Percentiles rank a stretch among this genome's conserved stretches.
phyloP scores from a whole-genome alignment of 169 alveolate genomes.

The Eimeria falciformis region DNA sequence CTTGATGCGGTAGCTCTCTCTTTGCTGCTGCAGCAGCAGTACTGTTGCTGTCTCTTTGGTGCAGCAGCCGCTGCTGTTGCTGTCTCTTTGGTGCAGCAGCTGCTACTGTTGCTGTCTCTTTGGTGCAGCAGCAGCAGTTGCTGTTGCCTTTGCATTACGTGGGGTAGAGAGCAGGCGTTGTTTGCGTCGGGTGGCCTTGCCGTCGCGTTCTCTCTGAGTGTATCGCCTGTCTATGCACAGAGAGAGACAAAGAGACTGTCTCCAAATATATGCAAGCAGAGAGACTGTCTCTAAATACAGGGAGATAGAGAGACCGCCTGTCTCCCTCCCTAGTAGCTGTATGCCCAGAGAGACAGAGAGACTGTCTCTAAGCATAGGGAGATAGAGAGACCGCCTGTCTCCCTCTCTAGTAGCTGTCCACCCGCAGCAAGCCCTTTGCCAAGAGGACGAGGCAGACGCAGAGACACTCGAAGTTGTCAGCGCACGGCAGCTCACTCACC shows the following conservation, averaged over 20 bases:
- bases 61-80: slow-evolving; percentile 3
- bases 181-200: too few species aligned
- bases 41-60: not conserved
- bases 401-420: not conserved
- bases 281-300: not conserved
- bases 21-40: not conserved
- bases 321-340: too few species aligned
- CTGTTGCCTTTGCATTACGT: not conserved
- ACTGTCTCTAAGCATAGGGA: not conserved
- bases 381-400: not conserved
- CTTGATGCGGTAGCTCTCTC: too few species aligned
- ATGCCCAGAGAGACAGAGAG: not conserved
- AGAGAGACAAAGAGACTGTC: not conserved
- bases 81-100: not conserved
- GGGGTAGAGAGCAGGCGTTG: not conserved
- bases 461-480: slow-evolving; percentile 11
- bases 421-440: slow-evolving; percentile 23
- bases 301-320: too few species aligned
- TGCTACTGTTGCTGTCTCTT: slow-evolving; percentile 6
- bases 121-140: slow-evolving; percentile 1
- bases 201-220: too few species aligned
- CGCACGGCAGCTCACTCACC: slow-evolving; percentile 41
- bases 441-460: slow-evolving; percentile 38
- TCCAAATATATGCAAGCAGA: not conserved
- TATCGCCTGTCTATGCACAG: too few species aligned